These are phyloP conservation scores for Stagonosporopsis chrysanthemi DNA, from an alignment of 2,329 filamentous ascomycete genomes.

Conservation along the genomic window DNA sequence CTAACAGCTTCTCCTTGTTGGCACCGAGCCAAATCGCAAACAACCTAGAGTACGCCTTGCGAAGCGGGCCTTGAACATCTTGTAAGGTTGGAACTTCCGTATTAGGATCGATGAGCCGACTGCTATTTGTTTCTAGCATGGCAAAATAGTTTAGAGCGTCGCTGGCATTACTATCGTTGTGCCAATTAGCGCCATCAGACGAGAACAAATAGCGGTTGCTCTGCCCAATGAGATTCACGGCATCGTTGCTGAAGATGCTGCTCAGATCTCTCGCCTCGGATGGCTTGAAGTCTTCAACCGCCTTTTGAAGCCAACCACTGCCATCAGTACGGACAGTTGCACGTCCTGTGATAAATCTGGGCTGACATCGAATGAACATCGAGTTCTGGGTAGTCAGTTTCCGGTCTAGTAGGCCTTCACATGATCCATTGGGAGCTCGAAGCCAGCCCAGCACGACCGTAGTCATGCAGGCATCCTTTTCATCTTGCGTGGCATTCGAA, in stretches of 20 bases:
- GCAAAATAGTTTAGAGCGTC: slow-evolving; percentile 62
- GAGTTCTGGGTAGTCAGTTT: slow-evolving; percentile 16
- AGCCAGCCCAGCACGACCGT: slow-evolving; percentile 41
- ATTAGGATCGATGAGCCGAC: slow-evolving; percentile 47
- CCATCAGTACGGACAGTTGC: slow-evolving; percentile 49
- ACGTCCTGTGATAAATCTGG: slow-evolving; percentile 38
- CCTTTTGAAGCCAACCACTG: slow-evolving; percentile 38
- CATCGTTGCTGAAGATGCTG: slow-evolving; percentile 34
- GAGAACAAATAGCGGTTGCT: slow-evolving; percentile 33
- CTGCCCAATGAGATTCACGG: slow-evolving; percentile 35
- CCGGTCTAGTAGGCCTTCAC: slow-evolving; percentile 4
- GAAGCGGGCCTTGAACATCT: slow-evolving; percentile 30
- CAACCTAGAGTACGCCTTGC: slow-evolving; percentile 45
- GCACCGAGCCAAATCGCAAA: slow-evolving; percentile 56
- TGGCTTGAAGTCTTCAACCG: not conserved
- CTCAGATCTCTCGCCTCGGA: not conserved
- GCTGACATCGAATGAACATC: slow-evolving; percentile 49
- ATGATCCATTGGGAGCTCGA: slow-evolving; percentile 23
- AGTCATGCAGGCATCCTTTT: slow-evolving; percentile 30
- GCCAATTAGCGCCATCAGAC: slow-evolving; percentile 46
- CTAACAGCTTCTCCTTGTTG: slow-evolving; percentile 53
- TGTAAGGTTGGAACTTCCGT: slow-evolving; percentile 44
- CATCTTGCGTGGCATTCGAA: slow-evolving; percentile 26
- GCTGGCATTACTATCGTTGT: slow-evolving; percentile 55
- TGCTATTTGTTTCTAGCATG: slow-evolving; percentile 34